A percentile compares a stretch with the other conserved stretches of the same genome.
Evolutionary conservation across 768 basidiomycete species (phyloP).

Genomic region (Pholiota microspora): DNA sequence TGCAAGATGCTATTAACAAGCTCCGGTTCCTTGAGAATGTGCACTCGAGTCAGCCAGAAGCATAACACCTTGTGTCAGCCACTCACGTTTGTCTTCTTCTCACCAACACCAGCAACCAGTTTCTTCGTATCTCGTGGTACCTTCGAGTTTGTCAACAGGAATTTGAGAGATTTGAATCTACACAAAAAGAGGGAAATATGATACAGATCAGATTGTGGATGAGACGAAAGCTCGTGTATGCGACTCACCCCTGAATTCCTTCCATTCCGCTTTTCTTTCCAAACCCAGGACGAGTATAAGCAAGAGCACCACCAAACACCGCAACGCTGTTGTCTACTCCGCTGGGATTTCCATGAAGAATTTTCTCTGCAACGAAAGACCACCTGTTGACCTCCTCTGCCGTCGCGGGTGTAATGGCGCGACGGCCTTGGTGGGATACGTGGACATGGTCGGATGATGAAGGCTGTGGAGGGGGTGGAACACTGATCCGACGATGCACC

Average conservation of each 20-base stretch:
- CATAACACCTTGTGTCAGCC: conserved; percentile 2
- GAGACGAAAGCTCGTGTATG: conserved; percentile 5
- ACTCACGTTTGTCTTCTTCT: conserved; percentile 61
- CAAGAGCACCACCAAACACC: conserved; percentile 89
- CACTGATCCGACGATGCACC: conserved; percentile 63
- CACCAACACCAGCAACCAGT: conserved; percentile 86
- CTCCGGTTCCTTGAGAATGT: conserved; percentile 69
- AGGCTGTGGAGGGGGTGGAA: conserved; percentile 50
- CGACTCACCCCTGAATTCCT: conserved; percentile 74
- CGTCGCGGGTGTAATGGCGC: conserved; percentile 56
- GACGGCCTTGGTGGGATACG: conserved; percentile 62
- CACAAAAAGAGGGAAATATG: conserved; percentile 1
- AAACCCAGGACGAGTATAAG: conserved; percentile 82
- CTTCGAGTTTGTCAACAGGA: conserved; percentile 91
- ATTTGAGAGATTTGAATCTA: conserved; percentile 88
- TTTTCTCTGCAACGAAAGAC: conserved; percentile 95
- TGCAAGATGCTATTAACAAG: conserved; percentile 74
- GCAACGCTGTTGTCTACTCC: conserved; percentile 97
- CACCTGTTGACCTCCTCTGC: conserved; percentile 88
- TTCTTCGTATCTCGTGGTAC: conserved; percentile 93
- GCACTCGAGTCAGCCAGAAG: conserved; percentile 13
- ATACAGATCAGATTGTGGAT: conserved; percentile 11
- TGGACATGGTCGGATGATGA: conserved; percentile 52
- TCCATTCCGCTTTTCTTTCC: conserved; percentile 82
- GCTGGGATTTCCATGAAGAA: conserved; percentile 95